Percentiles rank a stretch among this genome's conserved stretches.
phyloP scores from a whole-genome alignment of 768 basidiomycete genomes.

The Trametes punicea region DNA sequence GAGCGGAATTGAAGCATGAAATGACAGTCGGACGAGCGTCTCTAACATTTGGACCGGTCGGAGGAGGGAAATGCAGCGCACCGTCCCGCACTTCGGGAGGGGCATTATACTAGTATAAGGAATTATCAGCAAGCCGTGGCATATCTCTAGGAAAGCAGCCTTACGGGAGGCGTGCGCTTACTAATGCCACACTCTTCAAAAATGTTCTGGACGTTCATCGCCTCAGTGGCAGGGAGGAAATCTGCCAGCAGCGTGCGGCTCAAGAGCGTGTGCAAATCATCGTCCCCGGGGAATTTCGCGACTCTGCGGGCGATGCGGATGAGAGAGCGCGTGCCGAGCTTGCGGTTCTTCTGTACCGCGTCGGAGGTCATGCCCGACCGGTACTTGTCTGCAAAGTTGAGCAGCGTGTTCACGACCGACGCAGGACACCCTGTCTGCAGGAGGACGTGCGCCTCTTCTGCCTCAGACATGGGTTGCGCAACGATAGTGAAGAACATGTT shows the following conservation, averaged over 20 bases:
- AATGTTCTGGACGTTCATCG: constrained; percentile 48
- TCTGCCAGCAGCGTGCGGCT: constrained; percentile 51
- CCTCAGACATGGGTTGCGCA: constrained; percentile 53
- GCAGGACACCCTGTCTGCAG: constrained; percentile 47
- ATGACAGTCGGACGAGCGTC: constrained; percentile 36
- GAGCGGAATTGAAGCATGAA: constrained; percentile 44
- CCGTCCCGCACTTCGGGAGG: constrained; percentile 39
- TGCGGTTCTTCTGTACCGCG: constrained; percentile 56
- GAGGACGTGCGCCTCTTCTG: constrained; percentile 51
- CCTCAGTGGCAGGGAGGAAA: constrained; percentile 59
- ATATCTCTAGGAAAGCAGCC: constrained; percentile 10
- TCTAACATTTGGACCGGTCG: constrained; percentile 32
- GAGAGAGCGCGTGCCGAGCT: constrained; percentile 59
- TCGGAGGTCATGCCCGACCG: constrained; percentile 52
- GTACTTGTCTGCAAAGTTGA: constrained; percentile 58
- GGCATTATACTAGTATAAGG: constrained; percentile 43
- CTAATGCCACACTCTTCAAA: constrained; percentile 49
- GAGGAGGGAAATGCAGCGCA: constrained; percentile 46
- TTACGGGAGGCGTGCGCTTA: constrained; percentile 41
- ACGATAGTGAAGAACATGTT: constrained; percentile 69
- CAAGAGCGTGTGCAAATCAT: constrained; percentile 47
- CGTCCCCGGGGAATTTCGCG: constrained; percentile 39
- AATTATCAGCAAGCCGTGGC: background rate
- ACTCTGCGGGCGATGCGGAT: constrained; percentile 52
- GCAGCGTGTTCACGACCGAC: constrained; percentile 37